Base-by-base conservation (phyloP, 352 stramenopile species). In the Phytophthora chlamydospora region DNA sequence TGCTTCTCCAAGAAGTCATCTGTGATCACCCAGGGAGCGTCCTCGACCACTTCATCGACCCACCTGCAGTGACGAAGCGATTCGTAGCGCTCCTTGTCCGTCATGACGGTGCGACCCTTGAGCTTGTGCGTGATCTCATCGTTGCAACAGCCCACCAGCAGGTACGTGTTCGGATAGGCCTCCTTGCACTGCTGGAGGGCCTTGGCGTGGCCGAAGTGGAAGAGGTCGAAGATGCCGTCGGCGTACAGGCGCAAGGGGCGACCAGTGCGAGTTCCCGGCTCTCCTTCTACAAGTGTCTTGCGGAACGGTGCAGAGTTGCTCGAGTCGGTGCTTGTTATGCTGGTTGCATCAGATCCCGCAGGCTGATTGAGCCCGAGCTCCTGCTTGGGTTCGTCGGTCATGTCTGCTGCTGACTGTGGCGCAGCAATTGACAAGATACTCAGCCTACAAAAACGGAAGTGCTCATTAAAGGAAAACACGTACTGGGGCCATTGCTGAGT, bases 171-270 rank as follows among this genome's bases (percentile, higher is more conserved):
- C 27, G 88, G 88, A 58, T 95, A 96, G 33, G 85, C 80, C 29
- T 89, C 70, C 53, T 96, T 95, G 55, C 86, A 93, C 65, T 96
- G 88, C 70, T 96, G 85, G 49, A 96, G 66, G 5, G 88, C 88
- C 62, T 88, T 88, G 34, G 88, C 85, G 69, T 96, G 88, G 31
- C 88, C 86, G 55, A 93, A 96, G 58, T 96, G 86, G 73, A 95
- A 96, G 19, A 96, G 71, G 66, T 96, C 86, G 62, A 96, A 96
- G 58, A 95, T 95, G 17, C 88, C 88, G 52, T 96, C 88, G 8
- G 88, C 88, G 47, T 95, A 96, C 7, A 96, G 71, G 58, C 88
- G 82, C 46, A 96, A 61, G 3, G 88, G 88, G 29, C 84, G 78
- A 6, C 86, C 86, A 29, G 81, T 93, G 8, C 80, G 53, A 13